Conservation (phyloP, 106 monocot species). For the Acorus gramineus region DNA sequence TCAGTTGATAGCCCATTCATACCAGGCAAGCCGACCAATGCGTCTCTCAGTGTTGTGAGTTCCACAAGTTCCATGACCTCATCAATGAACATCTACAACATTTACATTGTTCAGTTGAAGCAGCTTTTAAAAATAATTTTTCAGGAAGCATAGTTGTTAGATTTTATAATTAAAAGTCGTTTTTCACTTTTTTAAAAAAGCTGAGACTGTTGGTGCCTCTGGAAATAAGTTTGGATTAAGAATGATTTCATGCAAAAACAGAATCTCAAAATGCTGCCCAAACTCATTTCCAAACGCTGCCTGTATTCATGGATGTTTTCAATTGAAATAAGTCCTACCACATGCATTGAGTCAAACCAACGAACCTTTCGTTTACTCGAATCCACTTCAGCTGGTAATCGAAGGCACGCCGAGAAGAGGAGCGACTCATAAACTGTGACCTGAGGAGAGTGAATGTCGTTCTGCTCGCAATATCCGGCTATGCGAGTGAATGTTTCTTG, state of each 20-base stretch:
- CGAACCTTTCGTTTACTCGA: constrained; percentile 25
- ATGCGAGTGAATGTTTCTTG: constrained; percentile 49
- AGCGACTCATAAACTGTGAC: constrained; percentile 39
- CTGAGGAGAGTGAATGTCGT: constrained; percentile 11
- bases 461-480: constrained; percentile 52
- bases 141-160: too few species aligned
- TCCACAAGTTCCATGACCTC: constrained; percentile 10
- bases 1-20: constrained; percentile 44
- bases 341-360: not conserved
- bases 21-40: constrained; percentile 44
- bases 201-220: too few species aligned
- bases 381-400: constrained; percentile 29
- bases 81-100: constrained; percentile 16
- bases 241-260: too few species aligned
- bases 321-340: too few species aligned
- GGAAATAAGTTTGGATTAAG: too few species aligned
- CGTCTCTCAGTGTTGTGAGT: constrained; percentile 11
- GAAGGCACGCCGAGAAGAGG: constrained; percentile 33
- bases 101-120: not conserved
- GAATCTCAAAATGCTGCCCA: too few species aligned
- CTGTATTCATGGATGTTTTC: too few species aligned
- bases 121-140: not conserved
- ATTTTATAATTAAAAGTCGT: too few species aligned
- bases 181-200: not conserved
- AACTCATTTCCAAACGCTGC: too few species aligned